Base-by-base conservation (phyloP, 2,329 filamentous ascomycete species). In the Myriosclerotinia curreyana region DNA sequence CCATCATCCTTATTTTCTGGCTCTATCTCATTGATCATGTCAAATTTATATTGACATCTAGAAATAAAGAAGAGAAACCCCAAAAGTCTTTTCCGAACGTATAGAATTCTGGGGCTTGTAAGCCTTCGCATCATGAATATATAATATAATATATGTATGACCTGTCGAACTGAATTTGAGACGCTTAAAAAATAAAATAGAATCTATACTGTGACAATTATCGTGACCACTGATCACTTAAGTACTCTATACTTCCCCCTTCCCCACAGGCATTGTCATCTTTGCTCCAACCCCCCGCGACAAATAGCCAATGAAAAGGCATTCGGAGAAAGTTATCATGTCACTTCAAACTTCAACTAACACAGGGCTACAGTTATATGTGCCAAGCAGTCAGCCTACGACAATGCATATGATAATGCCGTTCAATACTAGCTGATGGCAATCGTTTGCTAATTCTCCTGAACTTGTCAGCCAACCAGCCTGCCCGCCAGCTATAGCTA, bases 341-440 rank as follows among this genome's bases (percentile, higher is more conserved):
- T 11, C 14, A 28, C 12, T 49, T 49, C 6, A 51, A n/a, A n/a
- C n/a, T n/a, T n/a, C n/a, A n/a, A n/a, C 49, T 12, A 11, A 51
- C 25, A 51, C 49, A 31, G 34, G 28, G 28, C 28, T 34, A 34
- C 28, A n/a, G 28, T 20, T 34, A 34, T n/a, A n/a, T n/a, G n/a
- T 51, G 49, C 49, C 49, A 51, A 51, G 49, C 6, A 5, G 49
- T 51, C 49, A 34, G 49, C 49, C 49, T 51, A 31, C 17, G 17
- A 34, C 49, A 51, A 20, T 20, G 49, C 49, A 28, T 51, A 31
- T 8, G 17, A 34, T 28, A 51, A 20, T 20, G 28, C 49, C 49
- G 17, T 34, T 34, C 49, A 51, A 34, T 28, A 34, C 49, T 51
- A 34, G 28, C 17, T 48, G 44, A 31, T 20, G 3, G 20, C 28